Base-by-base conservation (phyloP, 768 basidiomycete species). In the Lanmaoa rubissima region DNA sequence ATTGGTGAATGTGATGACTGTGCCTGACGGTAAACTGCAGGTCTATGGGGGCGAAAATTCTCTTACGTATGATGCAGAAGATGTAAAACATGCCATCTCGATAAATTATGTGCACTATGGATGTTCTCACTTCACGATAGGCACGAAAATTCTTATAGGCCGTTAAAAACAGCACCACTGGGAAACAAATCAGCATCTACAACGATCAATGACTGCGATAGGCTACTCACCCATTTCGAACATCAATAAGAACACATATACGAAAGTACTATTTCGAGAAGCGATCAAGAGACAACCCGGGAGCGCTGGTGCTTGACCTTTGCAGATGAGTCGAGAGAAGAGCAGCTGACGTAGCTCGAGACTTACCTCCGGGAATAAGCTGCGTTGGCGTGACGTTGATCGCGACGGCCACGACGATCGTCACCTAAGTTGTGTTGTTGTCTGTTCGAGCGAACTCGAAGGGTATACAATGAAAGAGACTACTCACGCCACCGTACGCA, bases 1-100 rank as follows among this genome's bases (percentile, higher is more conserved):
- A n/a, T 66, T 66, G 40, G 47, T 6, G 11, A 63, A 41, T 7
- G 62, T 57, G 55, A 67, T 45, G n/a, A 55, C 64, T 65, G 24
- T 34, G 12, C 14, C 13, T 8, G 10, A 9, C 44, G 8, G 38
- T 57, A 5, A 66, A 44, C 6, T 16, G 6, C 14, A 1, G n/a
- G 5, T 13, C 14, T 2, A 35, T 19, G 3, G 13, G 4, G 4
- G 1, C 12, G 16, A 14, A 13, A 36, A 12, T 28, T 5, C 4
- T 35, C 62, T 49, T 38, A 65, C 65, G 24, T 21, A 57, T 53
- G 19, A 67, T 61, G 31, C 65, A 64, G 32, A n/a, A 1, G 16
- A 65, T 48, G 16, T 65, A 65, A 40, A 65, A 31, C 47, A 67
- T 53, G 31, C 54, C 34, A 24, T 64, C 65, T 19, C 55, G 51